phyloP scores from a whole-genome alignment of 768 basidiomycete species.

The Aureoboletus auriporus region DNA sequence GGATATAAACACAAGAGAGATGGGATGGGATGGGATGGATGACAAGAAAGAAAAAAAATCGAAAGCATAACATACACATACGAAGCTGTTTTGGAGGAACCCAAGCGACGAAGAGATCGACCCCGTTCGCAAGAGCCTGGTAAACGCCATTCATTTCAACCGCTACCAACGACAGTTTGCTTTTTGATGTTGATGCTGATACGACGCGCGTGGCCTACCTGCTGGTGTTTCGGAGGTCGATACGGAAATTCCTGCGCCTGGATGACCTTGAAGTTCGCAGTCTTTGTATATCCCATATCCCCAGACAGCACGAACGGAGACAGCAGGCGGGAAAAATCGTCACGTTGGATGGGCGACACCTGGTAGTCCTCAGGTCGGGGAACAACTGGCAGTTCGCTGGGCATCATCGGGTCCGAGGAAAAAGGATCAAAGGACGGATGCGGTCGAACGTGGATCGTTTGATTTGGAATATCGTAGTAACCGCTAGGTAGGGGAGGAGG shows the following conservation, averaged over 20 bases:
- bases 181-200: slow-evolving; percentile 37
- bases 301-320: background rate
- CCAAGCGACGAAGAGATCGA: background rate
- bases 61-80: slow-evolving; percentile 2
- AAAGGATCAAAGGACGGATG: slow-evolving; percentile 20
- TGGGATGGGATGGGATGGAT: background rate
- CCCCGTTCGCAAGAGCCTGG: too few species aligned
- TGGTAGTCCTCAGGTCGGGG: slow-evolving; percentile 6
- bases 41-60: background rate
- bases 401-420: slow-evolving; percentile 11
- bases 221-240: slow-evolving; percentile 28
- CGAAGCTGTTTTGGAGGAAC: background rate
- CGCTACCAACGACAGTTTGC: slow-evolving; percentile 4
- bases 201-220: slow-evolving; percentile 37
- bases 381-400: slow-evolving; percentile 11
- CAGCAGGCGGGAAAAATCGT: background rate
- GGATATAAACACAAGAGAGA: background rate
- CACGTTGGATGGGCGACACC: slow-evolving; percentile 1
- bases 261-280: background rate
- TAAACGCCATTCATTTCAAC: slow-evolving; percentile 2
- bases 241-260: slow-evolving; percentile 28
- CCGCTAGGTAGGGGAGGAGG: slow-evolving; percentile 2
- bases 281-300: background rate
- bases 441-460: background rate
- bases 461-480: slow-evolving; percentile 5